Evolutionary conservation across 192 early-diverging fungal species (phyloP).

Genomic region (Geosiphon pyriformis): DNA sequence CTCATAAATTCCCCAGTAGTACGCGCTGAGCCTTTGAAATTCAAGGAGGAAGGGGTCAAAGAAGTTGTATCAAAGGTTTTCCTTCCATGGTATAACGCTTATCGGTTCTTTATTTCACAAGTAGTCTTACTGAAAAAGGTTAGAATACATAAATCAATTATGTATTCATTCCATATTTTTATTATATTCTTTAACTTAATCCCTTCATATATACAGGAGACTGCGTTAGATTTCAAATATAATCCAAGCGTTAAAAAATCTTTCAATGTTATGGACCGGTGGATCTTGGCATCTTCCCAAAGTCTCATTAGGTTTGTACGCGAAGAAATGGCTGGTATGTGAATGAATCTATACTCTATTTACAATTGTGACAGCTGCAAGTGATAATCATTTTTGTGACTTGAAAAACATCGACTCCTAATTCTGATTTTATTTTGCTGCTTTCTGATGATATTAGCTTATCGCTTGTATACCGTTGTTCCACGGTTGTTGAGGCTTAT

Average conservation of each 20-base stretch:
- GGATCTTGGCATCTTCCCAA: slow-evolving; percentile 95
- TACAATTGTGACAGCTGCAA: no score
- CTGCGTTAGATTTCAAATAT: slow-evolving; percentile 65
- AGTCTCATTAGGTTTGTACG: slow-evolving; percentile 88
- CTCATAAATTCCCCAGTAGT: slow-evolving; percentile 98
- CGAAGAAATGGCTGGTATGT: slow-evolving; percentile 75
- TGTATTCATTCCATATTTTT: neutral
- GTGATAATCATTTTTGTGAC: no score
- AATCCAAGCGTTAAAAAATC: slow-evolving; percentile 63
- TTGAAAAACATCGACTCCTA: no score
- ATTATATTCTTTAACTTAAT: neutral
- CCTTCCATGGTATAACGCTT: slow-evolving; percentile 98
- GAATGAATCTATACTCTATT: neutral
- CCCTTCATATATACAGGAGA: slow-evolving; percentile 5
- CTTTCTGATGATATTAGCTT: no score
- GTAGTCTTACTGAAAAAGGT: slow-evolving; percentile 86
- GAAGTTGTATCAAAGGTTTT: slow-evolving; percentile 90
- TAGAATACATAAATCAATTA: slow-evolving; percentile 10
- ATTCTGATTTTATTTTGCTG: no score
- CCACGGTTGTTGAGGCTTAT: slow-evolving; percentile 85
- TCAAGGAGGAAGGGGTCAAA: slow-evolving; percentile 97
- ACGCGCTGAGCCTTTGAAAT: slow-evolving; percentile 88
- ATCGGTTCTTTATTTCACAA: slow-evolving; percentile 93
- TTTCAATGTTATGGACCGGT: slow-evolving; percentile 94
- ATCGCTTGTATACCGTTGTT: slow-evolving; percentile 97